A percentile compares a stretch with the other conserved stretches of the same genome.
These are phyloP conservation scores for Trichosporon asahii DNA, from an alignment of 1,284 basidiomycete genomes.

Conservation along the genomic window DNA sequence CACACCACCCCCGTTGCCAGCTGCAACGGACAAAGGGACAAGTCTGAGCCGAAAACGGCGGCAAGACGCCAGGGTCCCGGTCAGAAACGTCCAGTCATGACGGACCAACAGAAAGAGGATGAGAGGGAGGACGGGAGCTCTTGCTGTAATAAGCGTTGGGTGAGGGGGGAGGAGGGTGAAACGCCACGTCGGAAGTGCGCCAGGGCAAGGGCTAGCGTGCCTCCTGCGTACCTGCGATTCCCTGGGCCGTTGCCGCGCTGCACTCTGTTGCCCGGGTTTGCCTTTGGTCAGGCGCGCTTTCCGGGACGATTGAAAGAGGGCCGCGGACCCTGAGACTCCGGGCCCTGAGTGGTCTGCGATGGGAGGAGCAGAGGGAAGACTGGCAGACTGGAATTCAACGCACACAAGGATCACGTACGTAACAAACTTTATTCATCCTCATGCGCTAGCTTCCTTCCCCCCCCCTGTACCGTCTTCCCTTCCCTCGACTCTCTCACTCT, in stretches of 20 bases:
- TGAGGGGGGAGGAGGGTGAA: background rate
- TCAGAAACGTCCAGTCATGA: background rate
- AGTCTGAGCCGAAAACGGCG: background rate
- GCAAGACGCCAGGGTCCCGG: no score
- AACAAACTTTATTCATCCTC: background rate
- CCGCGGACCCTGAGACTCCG: background rate
- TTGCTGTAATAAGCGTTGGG: background rate
- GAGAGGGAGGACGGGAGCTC: background rate
- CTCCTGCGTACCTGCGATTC: background rate
- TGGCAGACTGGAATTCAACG: background rate
- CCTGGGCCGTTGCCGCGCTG: background rate
- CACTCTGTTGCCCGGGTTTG: background rate
- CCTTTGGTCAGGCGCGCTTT: background rate
- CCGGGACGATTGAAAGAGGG: background rate
- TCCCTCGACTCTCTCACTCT: background rate
- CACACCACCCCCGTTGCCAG: background rate
- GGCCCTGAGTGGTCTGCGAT: background rate
- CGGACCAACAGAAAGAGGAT: background rate
- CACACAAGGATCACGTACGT: slow-evolving; percentile 8
- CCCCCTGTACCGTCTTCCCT: no score
- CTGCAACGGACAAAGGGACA: background rate
- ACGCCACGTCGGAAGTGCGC: slow-evolving; percentile 3
- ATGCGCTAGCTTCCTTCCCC: background rate
- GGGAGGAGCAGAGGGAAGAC: no score
- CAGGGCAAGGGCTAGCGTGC: background rate